Percentiles rank a stretch among this genome's conserved stretches.
Evolutionary conservation across 208 protist genomes (phyloP).

Genomic region (Acanthamoeba culbertsoni): DNA sequence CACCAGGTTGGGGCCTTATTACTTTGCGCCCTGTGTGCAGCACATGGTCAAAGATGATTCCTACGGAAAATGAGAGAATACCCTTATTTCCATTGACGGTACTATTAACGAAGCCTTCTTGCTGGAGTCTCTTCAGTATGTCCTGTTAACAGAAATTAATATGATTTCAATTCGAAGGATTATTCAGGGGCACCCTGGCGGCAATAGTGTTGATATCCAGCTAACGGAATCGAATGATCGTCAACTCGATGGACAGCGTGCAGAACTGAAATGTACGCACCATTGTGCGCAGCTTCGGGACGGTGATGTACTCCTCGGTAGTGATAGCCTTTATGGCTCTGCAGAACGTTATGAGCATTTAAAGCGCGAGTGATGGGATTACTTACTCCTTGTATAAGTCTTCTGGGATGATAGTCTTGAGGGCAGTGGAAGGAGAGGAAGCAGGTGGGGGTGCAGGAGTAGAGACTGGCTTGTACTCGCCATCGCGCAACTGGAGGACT

Average conservation of each 20-base stretch:
- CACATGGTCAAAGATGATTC: too few relatives aligned
- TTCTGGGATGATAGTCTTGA: neutral
- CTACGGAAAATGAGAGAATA: too few relatives aligned
- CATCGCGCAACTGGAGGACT: neutral
- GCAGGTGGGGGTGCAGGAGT: neutral
- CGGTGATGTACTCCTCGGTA: neutral
- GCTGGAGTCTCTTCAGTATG: neutral
- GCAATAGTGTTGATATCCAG: neutral
- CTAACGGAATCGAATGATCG: neutral
- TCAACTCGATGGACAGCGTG: neutral
- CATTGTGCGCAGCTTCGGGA: neutral
- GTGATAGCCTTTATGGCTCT: neutral
- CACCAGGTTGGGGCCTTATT: neutral
- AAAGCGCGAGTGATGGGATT: neutral
- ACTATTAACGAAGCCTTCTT: neutral
- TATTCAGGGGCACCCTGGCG: neutral
- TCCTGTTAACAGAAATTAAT: neutral
- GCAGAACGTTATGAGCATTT: neutral
- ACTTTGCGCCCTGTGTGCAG: neutral
- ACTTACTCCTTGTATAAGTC: neutral
- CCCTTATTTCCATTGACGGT: neutral
- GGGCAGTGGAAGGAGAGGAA: neutral
- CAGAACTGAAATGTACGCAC: neutral
- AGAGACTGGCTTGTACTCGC: neutral
- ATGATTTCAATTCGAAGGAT: neutral